Evolutionary conservation across 2,329 filamentous ascomycete genomes (phyloP).

Genomic region (Acrocalymma vagum): DNA sequence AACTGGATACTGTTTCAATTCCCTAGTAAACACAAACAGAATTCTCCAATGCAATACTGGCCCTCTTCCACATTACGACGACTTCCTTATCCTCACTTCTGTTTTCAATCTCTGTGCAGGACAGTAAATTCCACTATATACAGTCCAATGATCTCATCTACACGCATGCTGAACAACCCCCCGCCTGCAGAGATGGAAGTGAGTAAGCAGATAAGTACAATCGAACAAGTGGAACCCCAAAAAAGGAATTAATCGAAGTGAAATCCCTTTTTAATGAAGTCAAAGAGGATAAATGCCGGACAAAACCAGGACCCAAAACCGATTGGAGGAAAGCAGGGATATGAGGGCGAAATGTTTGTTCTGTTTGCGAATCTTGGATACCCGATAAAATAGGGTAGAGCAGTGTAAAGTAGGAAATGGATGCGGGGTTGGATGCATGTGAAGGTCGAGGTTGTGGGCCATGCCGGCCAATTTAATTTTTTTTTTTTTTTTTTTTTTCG

Average conservation of each 20-base stretch:
- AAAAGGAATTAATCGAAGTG: slow-evolving; percentile 17
- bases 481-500: slow-evolving; percentile 42
- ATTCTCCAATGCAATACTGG: slow-evolving; percentile 28
- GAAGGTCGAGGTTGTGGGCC: slow-evolving; percentile 35
- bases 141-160: slow-evolving; percentile 21
- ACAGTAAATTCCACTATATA: slow-evolving; percentile 21
- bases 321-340: slow-evolving; percentile 4
- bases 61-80: slow-evolving; percentile 36
- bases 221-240: slow-evolving; percentile 17
- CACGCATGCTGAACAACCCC: slow-evolving; percentile 21
- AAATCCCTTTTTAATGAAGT: slow-evolving; percentile 9
- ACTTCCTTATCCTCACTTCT: slow-evolving; percentile 29
- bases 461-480: too few species aligned
- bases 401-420: slow-evolving; percentile 25
- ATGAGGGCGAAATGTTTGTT: slow-evolving; percentile 19
- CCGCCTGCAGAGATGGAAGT: slow-evolving; percentile 38
- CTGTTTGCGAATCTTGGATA: slow-evolving; percentile 25
- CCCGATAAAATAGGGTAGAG: slow-evolving; percentile 22
- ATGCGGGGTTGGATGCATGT: slow-evolving; percentile 27
- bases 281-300: slow-evolving; percentile 15
- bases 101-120: slow-evolving; percentile 26
- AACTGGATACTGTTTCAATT: slow-evolving; percentile 32
- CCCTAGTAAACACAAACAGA: slow-evolving; percentile 30
- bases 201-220: slow-evolving; percentile 33
- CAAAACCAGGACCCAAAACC: slow-evolving; percentile 10